Base-by-base conservation (phyloP, 2,329 filamentous ascomycete species). In the Raffaelea arxii region DNA sequence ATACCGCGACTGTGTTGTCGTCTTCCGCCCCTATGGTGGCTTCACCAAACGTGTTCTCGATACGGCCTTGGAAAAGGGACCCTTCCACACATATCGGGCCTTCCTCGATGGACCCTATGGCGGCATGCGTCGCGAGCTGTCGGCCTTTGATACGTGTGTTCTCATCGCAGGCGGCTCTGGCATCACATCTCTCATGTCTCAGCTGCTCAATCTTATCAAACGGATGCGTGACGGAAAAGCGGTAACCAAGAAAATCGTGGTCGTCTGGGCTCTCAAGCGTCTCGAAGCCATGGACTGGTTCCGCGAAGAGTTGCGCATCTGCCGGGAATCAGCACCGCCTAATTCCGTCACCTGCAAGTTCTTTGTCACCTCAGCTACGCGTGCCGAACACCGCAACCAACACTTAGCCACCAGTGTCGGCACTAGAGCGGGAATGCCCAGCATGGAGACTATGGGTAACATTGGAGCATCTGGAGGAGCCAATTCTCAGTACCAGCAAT, bases 271-370 rank as follows among this genome's bases (percentile, higher is more conserved):
- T 5, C 71, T 96, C 54, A 94, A 92, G 65, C 80, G 86, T 47
- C 80, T 92, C 14, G 91, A 96, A 63, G 87, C 88, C 1, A 88
- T 97, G 81, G 88, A 96, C 61, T 97, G 91, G 91, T 97, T 96
- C 72, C 86, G 87, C 54, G 90, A 96, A 65, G 91, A 96, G 63
- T 72, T 96, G 49, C 79, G 89, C 41, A 94, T 96, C 57, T 95
- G 91, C 65, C 79, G 88, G 56, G 87, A 96, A 63, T 84, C 81
- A 43, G 90, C 91, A 10, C 91, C 91, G 2, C 85, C 86, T 0
- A 87, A 92, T 59, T 84, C 86, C 25, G 86, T 96, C 9, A 86
- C 86, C 22, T 96, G 90, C 69, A 90, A 94, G 62, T 96, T 96
- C 70, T 96, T 88, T 65, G 86, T 96, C 54, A 97, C 91, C 0